phyloP scores from a whole-genome alignment of 1,139 yeast species.

The Kodamaea plutei region DNA sequence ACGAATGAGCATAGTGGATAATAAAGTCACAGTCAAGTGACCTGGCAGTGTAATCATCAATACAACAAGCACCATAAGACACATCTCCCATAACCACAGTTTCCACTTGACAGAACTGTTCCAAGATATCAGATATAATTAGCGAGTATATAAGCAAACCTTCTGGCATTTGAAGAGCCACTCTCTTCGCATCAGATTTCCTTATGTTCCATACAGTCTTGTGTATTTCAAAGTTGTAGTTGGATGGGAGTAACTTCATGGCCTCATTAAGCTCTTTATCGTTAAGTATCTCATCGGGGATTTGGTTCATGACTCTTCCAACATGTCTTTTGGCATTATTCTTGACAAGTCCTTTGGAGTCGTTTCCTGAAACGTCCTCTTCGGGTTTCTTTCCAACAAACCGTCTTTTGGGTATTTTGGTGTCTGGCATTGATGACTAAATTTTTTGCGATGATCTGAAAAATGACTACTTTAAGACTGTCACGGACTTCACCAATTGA shows the following conservation, averaged over 20 bases:
- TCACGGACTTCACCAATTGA: too few species aligned
- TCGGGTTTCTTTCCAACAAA: slow-evolving; percentile 30
- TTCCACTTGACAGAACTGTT: slow-evolving; percentile 85
- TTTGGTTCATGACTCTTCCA: slow-evolving; percentile 72
- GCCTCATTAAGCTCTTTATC: slow-evolving; percentile 81
- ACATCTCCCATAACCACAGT: slow-evolving; percentile 98
- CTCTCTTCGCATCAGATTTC: slow-evolving; percentile 65
- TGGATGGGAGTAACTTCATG: slow-evolving; percentile 74
- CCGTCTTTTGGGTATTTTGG: slow-evolving; percentile 15
- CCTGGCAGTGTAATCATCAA: slow-evolving; percentile 92
- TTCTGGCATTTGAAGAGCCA: slow-evolving; percentile 97
- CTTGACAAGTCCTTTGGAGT: slow-evolving; percentile 17
- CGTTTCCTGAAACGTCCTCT: slow-evolving; percentile 9
- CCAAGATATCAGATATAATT: slow-evolving; percentile 82
- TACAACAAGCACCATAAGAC: slow-evolving; percentile 97
- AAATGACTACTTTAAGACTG: too few species aligned
- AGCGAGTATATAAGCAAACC: slow-evolving; percentile 86
- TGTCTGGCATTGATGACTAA: slow-evolving; percentile 8
- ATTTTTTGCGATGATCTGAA: slow-evolving; percentile 2
- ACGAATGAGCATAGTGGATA: slow-evolving; percentile 96
- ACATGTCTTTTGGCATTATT: slow-evolving; percentile 29
- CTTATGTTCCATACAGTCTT: slow-evolving; percentile 92
- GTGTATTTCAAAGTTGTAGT: slow-evolving; percentile 93
- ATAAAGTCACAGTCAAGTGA: slow-evolving; percentile 91
- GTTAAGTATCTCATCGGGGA: slow-evolving; percentile 81